Evolutionary conservation across 2,329 filamentous ascomycete genomes (phyloP).

Genomic region (Ustulina deusta): DNA sequence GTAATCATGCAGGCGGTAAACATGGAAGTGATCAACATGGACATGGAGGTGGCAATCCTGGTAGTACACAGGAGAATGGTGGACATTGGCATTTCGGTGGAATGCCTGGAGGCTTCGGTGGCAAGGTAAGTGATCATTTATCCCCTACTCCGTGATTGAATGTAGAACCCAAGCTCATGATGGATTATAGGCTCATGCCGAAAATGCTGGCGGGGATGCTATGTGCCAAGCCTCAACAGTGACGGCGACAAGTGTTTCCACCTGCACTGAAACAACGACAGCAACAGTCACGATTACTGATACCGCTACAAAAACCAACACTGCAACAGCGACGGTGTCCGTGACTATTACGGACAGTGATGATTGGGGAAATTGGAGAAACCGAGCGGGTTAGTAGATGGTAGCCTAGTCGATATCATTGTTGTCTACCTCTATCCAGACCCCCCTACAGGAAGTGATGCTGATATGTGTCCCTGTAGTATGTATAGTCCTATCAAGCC

Average conservation of each 20-base stretch:
- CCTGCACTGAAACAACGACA: conserved; percentile 9
- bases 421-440: conserved; percentile 18
- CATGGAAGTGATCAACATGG: not conserved
- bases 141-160: not conserved
- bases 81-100: not conserved
- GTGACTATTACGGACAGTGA: conserved; percentile 14
- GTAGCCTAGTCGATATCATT: conserved; percentile 19
- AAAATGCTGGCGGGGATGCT: not conserved
- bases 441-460: conserved; percentile 14
- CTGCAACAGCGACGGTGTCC: conserved; percentile 1
- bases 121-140: conserved; percentile 25
- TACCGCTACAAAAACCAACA: conserved; percentile 5
- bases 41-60: not conserved
- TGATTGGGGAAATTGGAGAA: not conserved
- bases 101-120: conserved; percentile 13
- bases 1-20: no score
- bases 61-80: no score
- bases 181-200: conserved; percentile 1
- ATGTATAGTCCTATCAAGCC: conserved; percentile 22
- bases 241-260: conserved; percentile 18
- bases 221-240: conserved; percentile 16
- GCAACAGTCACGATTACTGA: not conserved
- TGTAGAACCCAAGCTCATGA: conserved; percentile 6
- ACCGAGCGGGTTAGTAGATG: conserved; percentile 35
- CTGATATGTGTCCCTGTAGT: conserved; percentile 36